A percentile compares a stretch with the other conserved stretches of the same genome.
phyloP scores from a whole-genome alignment of 2,329 filamentous ascomycete species.

The Lachnum nothofagi region DNA sequence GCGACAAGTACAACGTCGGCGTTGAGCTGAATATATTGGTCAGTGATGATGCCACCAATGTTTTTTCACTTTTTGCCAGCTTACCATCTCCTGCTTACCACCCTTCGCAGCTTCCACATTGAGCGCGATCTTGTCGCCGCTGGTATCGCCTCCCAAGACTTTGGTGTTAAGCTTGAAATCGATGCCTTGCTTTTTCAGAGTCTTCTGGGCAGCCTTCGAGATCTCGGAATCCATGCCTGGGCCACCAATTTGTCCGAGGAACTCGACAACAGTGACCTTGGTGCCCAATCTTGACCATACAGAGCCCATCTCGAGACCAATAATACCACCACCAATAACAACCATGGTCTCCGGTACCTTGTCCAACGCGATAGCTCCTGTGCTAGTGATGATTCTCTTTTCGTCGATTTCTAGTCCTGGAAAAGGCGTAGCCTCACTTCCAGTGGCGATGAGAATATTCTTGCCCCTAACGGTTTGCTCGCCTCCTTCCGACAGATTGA shows the following conservation, averaged over 20 bases:
- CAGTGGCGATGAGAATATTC: conserved; percentile 97
- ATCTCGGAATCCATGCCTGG: conserved; percentile 96
- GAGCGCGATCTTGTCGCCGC: conserved; percentile 71
- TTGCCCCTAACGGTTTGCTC: conserved; percentile 83
- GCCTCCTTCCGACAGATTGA: conserved; percentile 84
- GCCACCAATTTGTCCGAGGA: conserved; percentile 90
- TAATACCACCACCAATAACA: conserved; percentile 97
- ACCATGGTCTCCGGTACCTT: conserved; percentile 94
- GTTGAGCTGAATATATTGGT: conserved; percentile 59
- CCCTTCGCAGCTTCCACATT: conserved; percentile 90
- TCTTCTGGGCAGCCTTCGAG: conserved; percentile 85
- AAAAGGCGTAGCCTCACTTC: conserved; percentile 92
- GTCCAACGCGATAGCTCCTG: conserved; percentile 81
- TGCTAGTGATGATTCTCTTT: conserved; percentile 95
- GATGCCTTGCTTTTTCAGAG: conserved; percentile 91
- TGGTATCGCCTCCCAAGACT: conserved; percentile 78
- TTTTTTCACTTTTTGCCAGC: conserved; percentile 28
- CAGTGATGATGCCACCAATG: conserved; percentile 12
- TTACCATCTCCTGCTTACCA: conserved; percentile 84
- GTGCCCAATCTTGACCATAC: conserved; percentile 93
- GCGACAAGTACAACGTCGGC: conserved; percentile 94
- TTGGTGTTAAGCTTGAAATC: conserved; percentile 99
- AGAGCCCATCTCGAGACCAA: conserved; percentile 96
- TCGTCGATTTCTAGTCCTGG: conserved; percentile 93
- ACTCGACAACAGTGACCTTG: conserved; percentile 97